phyloP scores from a whole-genome alignment of 2,329 filamentous ascomycete species.

The Delphinella strobiligena region DNA sequence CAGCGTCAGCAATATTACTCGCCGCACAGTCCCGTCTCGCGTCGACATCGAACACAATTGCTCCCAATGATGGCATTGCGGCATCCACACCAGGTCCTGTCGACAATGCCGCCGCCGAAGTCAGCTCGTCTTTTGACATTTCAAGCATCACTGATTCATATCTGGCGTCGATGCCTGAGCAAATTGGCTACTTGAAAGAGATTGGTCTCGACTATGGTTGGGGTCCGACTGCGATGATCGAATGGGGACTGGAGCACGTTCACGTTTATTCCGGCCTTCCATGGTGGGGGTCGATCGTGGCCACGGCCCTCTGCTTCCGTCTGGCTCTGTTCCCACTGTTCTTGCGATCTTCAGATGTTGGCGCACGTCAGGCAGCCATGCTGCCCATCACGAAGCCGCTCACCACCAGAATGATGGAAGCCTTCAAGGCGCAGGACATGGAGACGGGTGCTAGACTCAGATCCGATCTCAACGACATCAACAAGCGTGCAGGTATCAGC shows the following conservation, averaged over 20 bases:
- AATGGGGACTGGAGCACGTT: conserved; percentile 70
- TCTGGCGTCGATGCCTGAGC: conserved; percentile 31
- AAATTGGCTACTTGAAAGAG: conserved; percentile 69
- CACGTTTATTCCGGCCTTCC: conserved; percentile 65
- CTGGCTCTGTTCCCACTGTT: conserved; percentile 53
- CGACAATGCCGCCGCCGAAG: conserved; percentile 2
- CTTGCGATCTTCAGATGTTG: conserved; percentile 47
- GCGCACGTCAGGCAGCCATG: conserved; percentile 50
- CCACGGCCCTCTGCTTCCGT: conserved; percentile 54
- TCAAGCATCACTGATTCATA: neutral
- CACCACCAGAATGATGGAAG: conserved; percentile 41
- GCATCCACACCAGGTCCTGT: conserved; percentile 4
- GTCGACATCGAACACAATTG: conserved; percentile 5
- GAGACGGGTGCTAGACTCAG: conserved; percentile 34
- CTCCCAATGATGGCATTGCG: neutral
- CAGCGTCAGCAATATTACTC: conserved; percentile 4
- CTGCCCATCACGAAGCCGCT: conserved; percentile 45
- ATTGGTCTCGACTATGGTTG: conserved; percentile 81
- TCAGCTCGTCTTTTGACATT: conserved; percentile 5
- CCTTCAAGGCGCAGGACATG: conserved; percentile 33
- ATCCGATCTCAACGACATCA: conserved; percentile 38
- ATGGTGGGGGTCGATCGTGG: conserved; percentile 69
- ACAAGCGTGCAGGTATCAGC: conserved; percentile 44
- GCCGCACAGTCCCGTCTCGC: conserved; percentile 9
- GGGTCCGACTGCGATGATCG: conserved; percentile 61